phyloP scores from a whole-genome alignment of 345 rosid genomes.

The Kandelia obovata region DNA sequence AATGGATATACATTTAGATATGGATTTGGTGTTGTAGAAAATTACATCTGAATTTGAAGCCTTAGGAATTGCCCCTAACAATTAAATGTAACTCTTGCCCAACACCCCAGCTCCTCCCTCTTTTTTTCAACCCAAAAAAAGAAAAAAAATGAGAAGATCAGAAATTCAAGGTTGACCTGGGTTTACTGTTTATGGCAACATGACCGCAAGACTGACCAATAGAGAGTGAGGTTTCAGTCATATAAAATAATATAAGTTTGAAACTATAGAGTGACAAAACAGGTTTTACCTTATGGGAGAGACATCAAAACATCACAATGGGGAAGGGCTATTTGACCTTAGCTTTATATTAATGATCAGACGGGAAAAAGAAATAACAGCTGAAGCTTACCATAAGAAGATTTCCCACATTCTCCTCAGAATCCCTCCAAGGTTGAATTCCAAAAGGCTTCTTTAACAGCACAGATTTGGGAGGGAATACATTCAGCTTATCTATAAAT shows the following conservation, averaged over 20 bases:
- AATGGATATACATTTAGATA: neutral
- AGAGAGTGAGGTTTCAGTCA: neutral
- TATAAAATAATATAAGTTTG: neutral
- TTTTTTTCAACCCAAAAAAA: neutral
- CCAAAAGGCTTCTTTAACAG: constrained; percentile 62
- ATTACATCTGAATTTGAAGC: no score
- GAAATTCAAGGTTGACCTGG: neutral
- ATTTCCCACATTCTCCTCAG: constrained; percentile 81
- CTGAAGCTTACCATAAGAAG: constrained; percentile 75
- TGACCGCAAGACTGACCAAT: no score
- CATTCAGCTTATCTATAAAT: constrained; percentile 51
- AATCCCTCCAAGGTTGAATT: constrained; percentile 70
- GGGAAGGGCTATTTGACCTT: neutral
- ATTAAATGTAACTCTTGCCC: neutral
- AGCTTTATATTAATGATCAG: no score
- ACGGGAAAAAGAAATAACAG: no score
- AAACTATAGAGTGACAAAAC: neutral
- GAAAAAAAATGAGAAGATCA: neutral
- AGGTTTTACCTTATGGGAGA: neutral
- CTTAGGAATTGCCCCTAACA: neutral
- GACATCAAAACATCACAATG: neutral
- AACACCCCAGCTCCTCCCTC: no score
- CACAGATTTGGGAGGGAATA: constrained; percentile 67
- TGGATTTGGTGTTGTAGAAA: neutral
- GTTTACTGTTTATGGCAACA: no score